A percentile compares a stretch with the other conserved stretches of the same genome.
phyloP scores from a whole-genome alignment of 2,329 filamentous ascomycete species.

The Aureobasidium sp. region DNA sequence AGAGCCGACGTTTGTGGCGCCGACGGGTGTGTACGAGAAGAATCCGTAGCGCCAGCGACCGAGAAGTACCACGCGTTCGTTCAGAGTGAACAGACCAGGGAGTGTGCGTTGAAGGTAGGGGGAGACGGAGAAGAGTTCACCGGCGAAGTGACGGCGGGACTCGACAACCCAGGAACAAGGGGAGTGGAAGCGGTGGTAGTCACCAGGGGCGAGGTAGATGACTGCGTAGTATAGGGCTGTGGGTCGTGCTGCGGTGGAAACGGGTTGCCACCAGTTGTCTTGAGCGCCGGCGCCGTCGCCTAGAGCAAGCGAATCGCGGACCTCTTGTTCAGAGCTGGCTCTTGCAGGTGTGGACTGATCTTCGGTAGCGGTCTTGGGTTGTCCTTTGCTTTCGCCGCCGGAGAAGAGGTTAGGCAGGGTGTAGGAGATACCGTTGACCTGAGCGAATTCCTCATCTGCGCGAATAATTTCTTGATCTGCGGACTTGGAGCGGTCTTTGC shows the following conservation, averaged over 20 bases:
- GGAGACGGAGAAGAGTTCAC: constrained; percentile 89
- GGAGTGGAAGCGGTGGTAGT: constrained; percentile 98
- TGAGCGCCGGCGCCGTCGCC: constrained; percentile 30
- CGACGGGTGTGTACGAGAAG: constrained; percentile 92
- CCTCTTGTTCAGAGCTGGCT: constrained; percentile 68
- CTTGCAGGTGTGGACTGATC: constrained; percentile 67
- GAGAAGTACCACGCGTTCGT: constrained; percentile 88
- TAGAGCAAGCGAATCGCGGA: constrained; percentile 72
- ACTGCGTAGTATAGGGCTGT: constrained; percentile 87
- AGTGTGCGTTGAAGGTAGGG: constrained; percentile 90
- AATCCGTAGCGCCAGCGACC: constrained; percentile 96
- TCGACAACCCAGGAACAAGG: constrained; percentile 94
- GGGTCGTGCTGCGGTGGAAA: constrained; percentile 27
- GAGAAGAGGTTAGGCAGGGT: constrained; percentile 82
- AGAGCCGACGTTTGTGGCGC: constrained; percentile 93
- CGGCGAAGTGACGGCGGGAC: constrained; percentile 90
- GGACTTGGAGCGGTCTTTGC: constrained; percentile 22
- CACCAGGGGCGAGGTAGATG: constrained; percentile 90
- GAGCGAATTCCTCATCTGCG: constrained; percentile 85
- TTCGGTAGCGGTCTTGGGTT: constrained; percentile 24
- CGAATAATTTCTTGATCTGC: constrained; percentile 57
- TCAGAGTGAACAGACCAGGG: constrained; percentile 89
- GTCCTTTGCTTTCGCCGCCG: constrained; percentile 37
- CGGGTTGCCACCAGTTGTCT: constrained; percentile 36
- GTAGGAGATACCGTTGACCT: constrained; percentile 91